A percentile compares a stretch with the other conserved stretches of the same genome.
Conservation (phyloP, 2,329 filamentous ascomycete genomes). For the Botrytis squamosa region DNA sequence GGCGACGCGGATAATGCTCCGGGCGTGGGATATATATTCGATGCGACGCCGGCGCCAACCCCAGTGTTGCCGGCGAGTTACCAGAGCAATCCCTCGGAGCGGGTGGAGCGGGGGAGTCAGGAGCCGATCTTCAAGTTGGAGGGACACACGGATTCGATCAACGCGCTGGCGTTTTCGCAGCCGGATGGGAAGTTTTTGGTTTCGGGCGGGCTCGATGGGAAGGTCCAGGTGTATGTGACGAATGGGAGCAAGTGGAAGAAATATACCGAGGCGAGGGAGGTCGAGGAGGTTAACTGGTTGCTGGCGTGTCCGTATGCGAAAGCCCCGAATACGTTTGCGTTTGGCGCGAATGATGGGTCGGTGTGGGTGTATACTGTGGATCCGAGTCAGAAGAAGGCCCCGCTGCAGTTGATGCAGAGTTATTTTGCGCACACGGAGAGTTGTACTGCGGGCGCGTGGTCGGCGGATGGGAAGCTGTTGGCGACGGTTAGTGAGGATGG, state of each 20-base stretch:
- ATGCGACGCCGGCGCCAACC: conserved; percentile 62
- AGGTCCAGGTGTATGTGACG: conserved; percentile 60
- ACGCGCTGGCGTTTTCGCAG: conserved; percentile 78
- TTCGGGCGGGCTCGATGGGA: conserved; percentile 86
- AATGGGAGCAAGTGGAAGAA: conserved; percentile 59
- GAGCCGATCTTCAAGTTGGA: conserved; percentile 70
- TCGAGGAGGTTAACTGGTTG: conserved; percentile 94
- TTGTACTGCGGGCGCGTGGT: conserved; percentile 90
- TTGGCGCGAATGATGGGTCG: conserved; percentile 86
- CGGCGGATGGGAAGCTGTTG: conserved; percentile 79
- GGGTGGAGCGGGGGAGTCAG: conserved; percentile 59
- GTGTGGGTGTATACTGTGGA: conserved; percentile 96
- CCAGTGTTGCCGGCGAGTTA: conserved; percentile 77
- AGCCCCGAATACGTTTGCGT: conserved; percentile 77
- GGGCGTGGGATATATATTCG: conserved; percentile 84
- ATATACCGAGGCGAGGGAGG: conserved; percentile 78
- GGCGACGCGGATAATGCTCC: conserved; percentile 58
- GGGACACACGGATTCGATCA: conserved; percentile 91
- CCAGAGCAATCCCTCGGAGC: conserved; percentile 62
- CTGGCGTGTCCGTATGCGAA: conserved; percentile 67
- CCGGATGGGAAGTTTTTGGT: conserved; percentile 80
- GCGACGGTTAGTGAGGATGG: conserved; percentile 88
- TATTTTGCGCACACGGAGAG: conserved; percentile 87
- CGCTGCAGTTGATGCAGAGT: conserved; percentile 80
- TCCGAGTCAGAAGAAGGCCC: conserved; percentile 55